Conservation (phyloP, 1,284 basidiomycete genomes). For the Inonotus hispidus region DNA sequence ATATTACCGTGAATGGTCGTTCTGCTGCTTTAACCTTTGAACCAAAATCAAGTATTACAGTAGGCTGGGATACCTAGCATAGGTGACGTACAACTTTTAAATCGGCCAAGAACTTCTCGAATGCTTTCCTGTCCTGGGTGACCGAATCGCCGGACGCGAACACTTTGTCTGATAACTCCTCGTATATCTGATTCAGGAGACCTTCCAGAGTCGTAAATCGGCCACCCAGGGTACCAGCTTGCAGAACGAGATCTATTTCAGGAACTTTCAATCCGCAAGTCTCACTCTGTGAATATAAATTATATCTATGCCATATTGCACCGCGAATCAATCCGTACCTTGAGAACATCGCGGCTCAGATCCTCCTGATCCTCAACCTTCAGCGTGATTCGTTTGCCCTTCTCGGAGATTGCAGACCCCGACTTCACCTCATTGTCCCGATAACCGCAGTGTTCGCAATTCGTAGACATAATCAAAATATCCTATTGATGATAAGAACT, state of each 20-base stretch:
- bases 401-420: slow-evolving; percentile 79
- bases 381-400: slow-evolving; percentile 84
- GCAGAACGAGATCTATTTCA: slow-evolving; percentile 90
- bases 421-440: slow-evolving; percentile 98
- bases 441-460: slow-evolving; percentile 93
- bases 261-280: slow-evolving; percentile 89
- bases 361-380: slow-evolving; percentile 94
- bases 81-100: slow-evolving; percentile 64
- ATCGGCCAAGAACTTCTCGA: slow-evolving; percentile 73
- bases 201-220: slow-evolving; percentile 98
- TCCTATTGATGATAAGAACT: slow-evolving; percentile 52
- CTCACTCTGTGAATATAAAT: slow-evolving; percentile 63
- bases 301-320: background rate
- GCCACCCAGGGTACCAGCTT: slow-evolving; percentile 95
- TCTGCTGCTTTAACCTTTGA: slow-evolving; percentile 72
- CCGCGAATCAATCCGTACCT: slow-evolving; percentile 43
- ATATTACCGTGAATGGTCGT: slow-evolving; percentile 82
- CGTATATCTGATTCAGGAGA: slow-evolving; percentile 90
- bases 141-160: slow-evolving; percentile 74
- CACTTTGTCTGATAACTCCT: slow-evolving; percentile 91
- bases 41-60: background rate
- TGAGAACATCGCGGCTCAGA: slow-evolving; percentile 90
- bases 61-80: background rate
- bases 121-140: slow-evolving; percentile 46
- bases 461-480: slow-evolving; percentile 97